These are phyloP conservation scores for Catenaria anguillulae DNA, from an alignment of 371 early-diverging fungal species.

Conservation along the genomic window DNA sequence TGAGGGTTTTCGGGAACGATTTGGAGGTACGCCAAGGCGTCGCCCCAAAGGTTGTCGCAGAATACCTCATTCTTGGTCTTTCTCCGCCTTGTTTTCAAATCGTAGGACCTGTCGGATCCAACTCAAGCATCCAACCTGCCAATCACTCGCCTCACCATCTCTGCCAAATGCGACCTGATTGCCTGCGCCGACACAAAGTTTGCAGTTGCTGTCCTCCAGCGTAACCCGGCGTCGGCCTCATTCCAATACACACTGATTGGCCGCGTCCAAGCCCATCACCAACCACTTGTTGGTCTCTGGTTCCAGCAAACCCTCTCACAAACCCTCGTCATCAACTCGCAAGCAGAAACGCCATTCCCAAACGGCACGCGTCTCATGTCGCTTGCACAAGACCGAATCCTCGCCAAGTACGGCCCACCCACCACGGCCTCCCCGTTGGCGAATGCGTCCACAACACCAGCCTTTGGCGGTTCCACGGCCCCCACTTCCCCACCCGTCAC, in stretches of 20 bases:
- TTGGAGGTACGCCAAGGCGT: no score
- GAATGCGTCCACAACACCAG: no score
- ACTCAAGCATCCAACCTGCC: neutral
- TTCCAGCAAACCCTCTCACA: neutral
- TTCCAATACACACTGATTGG: neutral
- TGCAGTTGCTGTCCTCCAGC: neutral
- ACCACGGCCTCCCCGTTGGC: no score
- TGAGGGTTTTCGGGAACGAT: no score
- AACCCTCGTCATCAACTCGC: neutral
- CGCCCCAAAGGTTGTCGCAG: no score
- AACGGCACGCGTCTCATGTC: neutral
- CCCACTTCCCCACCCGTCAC: neutral
- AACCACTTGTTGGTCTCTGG: neutral
- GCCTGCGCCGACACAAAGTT: slow-evolving; percentile 4
- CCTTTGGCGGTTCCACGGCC: neutral
- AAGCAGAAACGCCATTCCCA: no score
- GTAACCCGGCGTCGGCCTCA: neutral
- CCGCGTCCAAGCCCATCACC: neutral
- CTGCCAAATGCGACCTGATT: neutral
- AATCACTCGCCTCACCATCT: neutral
- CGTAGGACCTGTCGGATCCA: neutral
- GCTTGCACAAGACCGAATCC: neutral
- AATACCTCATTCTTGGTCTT: no score
- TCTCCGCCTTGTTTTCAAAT: no score
- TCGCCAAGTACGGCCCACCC: neutral